Conservation (phyloP, 345 rosid species). For the Noccaea bulbosa region DNA sequence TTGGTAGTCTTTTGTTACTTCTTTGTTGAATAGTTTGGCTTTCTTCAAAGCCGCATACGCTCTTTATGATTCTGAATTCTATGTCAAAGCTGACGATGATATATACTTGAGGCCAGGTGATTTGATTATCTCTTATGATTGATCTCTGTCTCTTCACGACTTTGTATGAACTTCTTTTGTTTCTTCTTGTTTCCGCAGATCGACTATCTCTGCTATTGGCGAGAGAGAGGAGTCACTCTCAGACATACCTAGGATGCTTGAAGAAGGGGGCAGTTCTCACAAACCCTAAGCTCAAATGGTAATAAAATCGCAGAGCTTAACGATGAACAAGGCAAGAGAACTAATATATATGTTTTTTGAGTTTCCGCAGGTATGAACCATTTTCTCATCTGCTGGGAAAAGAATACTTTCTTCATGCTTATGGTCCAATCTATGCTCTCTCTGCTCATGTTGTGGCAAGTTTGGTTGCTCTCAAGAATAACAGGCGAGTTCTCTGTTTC, state of each 20-base stretch:
- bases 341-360: conserved; percentile 2
- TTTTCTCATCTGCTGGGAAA: conserved; percentile 69
- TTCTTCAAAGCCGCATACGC: conserved; percentile 90
- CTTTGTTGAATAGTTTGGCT: conserved; percentile 58
- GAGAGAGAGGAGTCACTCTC: conserved; percentile 76
- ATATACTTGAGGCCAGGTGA: conserved; percentile 91
- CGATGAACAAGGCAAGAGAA: conserved; percentile 20
- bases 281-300: conserved; percentile 91
- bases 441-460: conserved; percentile 85
- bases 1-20: no score
- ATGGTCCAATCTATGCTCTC: conserved; percentile 93
- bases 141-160: conserved; percentile 4
- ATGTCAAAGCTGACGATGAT: conserved; percentile 96
- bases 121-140: conserved; percentile 14
- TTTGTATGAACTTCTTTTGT: neutral
- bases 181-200: conserved; percentile 48
- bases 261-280: conserved; percentile 89
- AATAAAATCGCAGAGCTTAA: neutral
- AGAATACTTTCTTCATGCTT: conserved; percentile 93
- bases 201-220: conserved; percentile 79
- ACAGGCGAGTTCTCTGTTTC: conserved; percentile 58
- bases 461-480: conserved; percentile 73
- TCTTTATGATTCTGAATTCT: conserved; percentile 80
- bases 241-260: conserved; percentile 93
- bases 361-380: conserved; percentile 80